Evolutionary conservation across 805 yeast genomes (phyloP), one percentile per base, ranked within the genome.

Genomic region (Scheffersomyces amazonensis): DNA sequence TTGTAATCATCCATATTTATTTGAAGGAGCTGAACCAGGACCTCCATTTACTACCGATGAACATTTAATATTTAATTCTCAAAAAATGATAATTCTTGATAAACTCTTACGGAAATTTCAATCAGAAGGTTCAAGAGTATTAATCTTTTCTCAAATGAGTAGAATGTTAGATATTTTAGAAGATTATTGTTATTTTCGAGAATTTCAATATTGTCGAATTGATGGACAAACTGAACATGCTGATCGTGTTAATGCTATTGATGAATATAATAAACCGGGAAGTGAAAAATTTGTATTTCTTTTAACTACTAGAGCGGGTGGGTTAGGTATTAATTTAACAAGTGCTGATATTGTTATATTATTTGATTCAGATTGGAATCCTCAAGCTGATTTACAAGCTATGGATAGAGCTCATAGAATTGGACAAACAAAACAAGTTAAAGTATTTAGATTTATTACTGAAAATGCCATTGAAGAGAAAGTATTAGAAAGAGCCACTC

Each of bases 321-420:
- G 96, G 9, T 71, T 88, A 56, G 95, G 95, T 62, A 85, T 85
- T 52, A 85, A 85, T 54, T 71, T 85, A 52, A 85, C 93, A 3
- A 66, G 81, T n/a, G 93, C 93, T 1, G 90, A 85, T 58, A 70
- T 81, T 45, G 95, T 85, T 33, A 75, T 85, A 2, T 60, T 85
- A 32, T 85, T 70, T 54, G 95, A 85, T 61, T 81, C 89, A 3
- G 95, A 85, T 58, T 85, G 95, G 95, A 85, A 85, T 49, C 95
- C 95, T 1, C 95, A 85, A 54, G 93, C 91, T 3, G 95, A 85
- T 70, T 72, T 85, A 47, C 95, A 85, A 60, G 91, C 91, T 1
- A 85, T 85, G 93, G 95, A 85, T 56, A 75, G 95, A 66, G 93
- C 93, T 0, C 95, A 85, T 60, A 76, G 95, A 71, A 85, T 85